A percentile compares a stretch with the other conserved stretches of the same genome.
Evolutionary conservation across 352 stramenopile genomes (phyloP).

Genomic region (Phytophthora brassicae): DNA sequence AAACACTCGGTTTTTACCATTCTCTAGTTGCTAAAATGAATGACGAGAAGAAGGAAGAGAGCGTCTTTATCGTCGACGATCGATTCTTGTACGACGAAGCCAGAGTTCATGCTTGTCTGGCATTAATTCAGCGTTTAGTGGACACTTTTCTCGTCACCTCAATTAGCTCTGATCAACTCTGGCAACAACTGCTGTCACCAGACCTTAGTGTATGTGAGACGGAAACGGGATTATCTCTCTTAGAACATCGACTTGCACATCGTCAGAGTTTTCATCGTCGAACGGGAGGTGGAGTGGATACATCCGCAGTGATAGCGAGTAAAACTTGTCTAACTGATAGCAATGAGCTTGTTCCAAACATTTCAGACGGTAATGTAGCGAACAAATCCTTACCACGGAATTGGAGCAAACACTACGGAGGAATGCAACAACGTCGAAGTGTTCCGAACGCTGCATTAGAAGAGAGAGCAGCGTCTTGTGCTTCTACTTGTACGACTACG

Average conservation of each 20-base stretch:
- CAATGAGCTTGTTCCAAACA: conserved; percentile 18
- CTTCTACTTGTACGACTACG: not conserved
- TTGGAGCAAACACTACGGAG: conserved; percentile 62
- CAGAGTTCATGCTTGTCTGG: conserved; percentile 57
- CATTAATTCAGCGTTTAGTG: conserved; percentile 53
- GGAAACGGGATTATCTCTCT: conserved; percentile 43
- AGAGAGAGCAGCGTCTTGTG: conserved; percentile 15
- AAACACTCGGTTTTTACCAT: conserved; percentile 51
- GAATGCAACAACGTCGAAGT: conserved; percentile 28
- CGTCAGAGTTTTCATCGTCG: conserved; percentile 48
- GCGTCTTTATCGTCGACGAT: not conserved
- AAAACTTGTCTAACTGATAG: conserved; percentile 21
- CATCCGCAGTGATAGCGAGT: not conserved
- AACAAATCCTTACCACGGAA: conserved; percentile 54
- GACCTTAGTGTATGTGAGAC: conserved; percentile 42
- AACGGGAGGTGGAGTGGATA: conserved; percentile 19
- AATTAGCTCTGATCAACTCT: conserved; percentile 7
- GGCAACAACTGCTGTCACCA: conserved; percentile 55
- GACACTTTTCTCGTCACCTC: conserved; percentile 55
- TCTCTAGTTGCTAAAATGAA: conserved; percentile 49
- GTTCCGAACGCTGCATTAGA: conserved; percentile 27
- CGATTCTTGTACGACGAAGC: conserved; percentile 42
- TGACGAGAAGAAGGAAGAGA: no score
- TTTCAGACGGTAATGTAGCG: conserved; percentile 4
- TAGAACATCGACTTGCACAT: conserved; percentile 58